Evolutionary conservation across 352 stramenopile species (phyloP), one percentile per base, ranked within the genome.

Genomic region (Phytophthora multivora): DNA sequence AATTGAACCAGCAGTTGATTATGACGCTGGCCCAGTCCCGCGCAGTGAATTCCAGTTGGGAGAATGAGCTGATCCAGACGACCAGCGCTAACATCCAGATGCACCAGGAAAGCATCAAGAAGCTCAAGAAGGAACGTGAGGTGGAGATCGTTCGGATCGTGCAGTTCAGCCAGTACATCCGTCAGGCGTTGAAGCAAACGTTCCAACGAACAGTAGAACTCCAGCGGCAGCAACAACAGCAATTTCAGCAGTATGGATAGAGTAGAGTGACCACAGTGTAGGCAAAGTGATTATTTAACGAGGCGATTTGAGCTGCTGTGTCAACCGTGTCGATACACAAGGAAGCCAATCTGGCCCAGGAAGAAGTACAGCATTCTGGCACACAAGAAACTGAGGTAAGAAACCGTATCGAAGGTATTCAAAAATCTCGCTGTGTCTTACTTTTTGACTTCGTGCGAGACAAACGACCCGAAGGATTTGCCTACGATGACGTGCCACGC

Each of bases 371-470:
- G 43, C 82, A 93, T 90, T 52, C 85, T 93, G 46, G 23, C 36
- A 19, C 23, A 41, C 39, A 46, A 10, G 49, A 26, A 15, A 55
- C 23, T 43, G 15, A 54, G 19, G 31, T 62, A 48, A 59, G 31
- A 8, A 13, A 50, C 19, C 38, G 52, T 63, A 28, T 47, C 15
- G 23, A 31, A 18, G 6, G 4, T 54, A 15, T 43, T 23, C 4
- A 13, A 23, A 45, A 4, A 5, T 2, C 47, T n/a, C 15, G 42
- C 43, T 12, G 15, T 12, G 31, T 21, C 15, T 65, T 66, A 91
- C 86, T 82, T 88, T 80, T 93, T 91, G 43, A 92, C 75, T 62
- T 94, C 82, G 58, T 95, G 86, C 4, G 81, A 93, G 41, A 94
- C 84, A 55, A 93, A 94, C 16, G 83, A 92, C 21, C 86, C 84